phyloP scores from a whole-genome alignment of 805 yeast genomes.

The Candida lessepsii region DNA sequence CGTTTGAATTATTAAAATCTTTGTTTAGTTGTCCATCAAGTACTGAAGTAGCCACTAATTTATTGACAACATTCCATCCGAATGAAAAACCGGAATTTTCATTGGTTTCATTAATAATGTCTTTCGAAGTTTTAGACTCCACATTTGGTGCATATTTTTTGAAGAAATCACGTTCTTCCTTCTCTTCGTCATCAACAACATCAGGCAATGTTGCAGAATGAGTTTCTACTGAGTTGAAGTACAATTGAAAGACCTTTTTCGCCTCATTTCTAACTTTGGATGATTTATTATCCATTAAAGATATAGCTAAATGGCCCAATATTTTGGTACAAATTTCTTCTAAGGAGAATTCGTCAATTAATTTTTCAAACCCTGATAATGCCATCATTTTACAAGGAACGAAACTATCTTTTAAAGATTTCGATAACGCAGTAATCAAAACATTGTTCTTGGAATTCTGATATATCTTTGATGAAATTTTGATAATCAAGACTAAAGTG shows the following conservation, averaged over 20 bases:
- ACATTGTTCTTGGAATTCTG: constrained; percentile 63
- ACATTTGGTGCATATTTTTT: constrained; percentile 23
- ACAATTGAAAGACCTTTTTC: constrained; percentile 59
- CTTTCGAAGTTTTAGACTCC: constrained; percentile 10
- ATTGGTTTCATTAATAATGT: constrained; percentile 8
- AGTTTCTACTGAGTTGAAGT: constrained; percentile 41
- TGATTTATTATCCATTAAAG: constrained; percentile 70
- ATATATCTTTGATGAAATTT: constrained; percentile 60
- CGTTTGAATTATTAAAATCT: constrained; percentile 26
- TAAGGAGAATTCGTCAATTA: constrained; percentile 65
- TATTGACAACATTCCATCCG: constrained; percentile 40
- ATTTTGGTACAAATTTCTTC: constrained; percentile 77
- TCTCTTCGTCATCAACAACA: constrained; percentile 36
- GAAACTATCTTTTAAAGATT: constrained; percentile 77
- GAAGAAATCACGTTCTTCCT: constrained; percentile 39
- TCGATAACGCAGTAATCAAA: constrained; percentile 80
- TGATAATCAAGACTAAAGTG: constrained; percentile 67
- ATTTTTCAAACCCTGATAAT: constrained; percentile 64
- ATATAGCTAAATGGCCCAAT: constrained; percentile 80
- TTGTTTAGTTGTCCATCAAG: constrained; percentile 35
- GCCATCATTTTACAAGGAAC: constrained; percentile 76
- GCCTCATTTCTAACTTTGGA: constrained; percentile 72
- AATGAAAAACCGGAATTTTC: constrained; percentile 20
- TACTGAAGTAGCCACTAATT: constrained; percentile 28
- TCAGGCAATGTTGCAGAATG: constrained; percentile 36